Percentiles rank a stretch among this genome's conserved stretches.
These are phyloP conservation scores for Hyparrhenia diplandra DNA, from an alignment of 176 grass and related monocot genomes.

Conservation along the genomic window DNA sequence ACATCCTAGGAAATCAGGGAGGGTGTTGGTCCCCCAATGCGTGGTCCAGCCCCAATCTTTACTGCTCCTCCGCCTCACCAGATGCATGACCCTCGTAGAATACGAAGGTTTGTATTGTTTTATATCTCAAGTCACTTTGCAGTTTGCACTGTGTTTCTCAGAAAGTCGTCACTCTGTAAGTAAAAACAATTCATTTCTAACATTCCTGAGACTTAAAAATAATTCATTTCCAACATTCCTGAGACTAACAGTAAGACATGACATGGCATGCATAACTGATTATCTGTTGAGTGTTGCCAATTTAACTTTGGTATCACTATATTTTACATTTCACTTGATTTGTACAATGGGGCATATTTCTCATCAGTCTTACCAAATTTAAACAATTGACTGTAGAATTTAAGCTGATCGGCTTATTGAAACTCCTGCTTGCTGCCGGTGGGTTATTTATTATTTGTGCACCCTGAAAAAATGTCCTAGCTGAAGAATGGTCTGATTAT, in stretches of 20 bases:
- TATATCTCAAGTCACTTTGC: background rate
- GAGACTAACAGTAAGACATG: background rate
- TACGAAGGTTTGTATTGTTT: conserved; percentile 62
- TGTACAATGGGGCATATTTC: conserved; percentile 1
- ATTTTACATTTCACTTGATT: conserved; percentile 3
- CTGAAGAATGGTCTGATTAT: background rate
- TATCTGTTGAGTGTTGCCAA: conserved; percentile 20
- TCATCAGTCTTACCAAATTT: background rate
- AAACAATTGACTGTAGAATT: background rate
- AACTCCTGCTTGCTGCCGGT: background rate
- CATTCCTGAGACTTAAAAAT: background rate
- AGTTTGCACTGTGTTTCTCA: background rate
- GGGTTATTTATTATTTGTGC: background rate
- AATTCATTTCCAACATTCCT: background rate
- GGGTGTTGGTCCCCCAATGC: conserved; percentile 43
- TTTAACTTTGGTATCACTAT: background rate
- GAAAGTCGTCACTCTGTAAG: background rate
- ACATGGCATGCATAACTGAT: background rate
- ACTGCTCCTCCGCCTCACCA: conserved; percentile 33
- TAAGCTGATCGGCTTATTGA: background rate
- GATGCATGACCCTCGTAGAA: conserved; percentile 83
- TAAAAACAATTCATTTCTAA: background rate
- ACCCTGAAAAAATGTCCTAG: background rate
- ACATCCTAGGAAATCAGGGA: conserved; percentile 56
- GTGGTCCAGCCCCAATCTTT: conserved; percentile 49